Evolutionary conservation across 2,329 filamentous ascomycete genomes (phyloP).

Genomic region (Tolypocladium album): DNA sequence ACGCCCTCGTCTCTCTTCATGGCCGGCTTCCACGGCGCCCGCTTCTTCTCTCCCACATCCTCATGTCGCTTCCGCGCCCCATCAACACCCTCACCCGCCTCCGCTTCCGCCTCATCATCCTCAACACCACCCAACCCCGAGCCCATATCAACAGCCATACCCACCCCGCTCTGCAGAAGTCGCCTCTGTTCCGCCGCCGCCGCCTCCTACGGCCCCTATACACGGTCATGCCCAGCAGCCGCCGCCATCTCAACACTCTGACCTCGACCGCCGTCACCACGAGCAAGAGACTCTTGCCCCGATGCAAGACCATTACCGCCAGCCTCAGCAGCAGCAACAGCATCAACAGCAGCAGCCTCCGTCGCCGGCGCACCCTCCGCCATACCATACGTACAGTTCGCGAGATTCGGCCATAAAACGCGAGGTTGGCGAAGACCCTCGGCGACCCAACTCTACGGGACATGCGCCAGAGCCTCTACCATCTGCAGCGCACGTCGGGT

Average conservation of each 20-base stretch:
- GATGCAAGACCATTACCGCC: constrained; percentile 41
- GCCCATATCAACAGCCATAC: constrained; percentile 30
- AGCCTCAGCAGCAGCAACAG: constrained; percentile 10
- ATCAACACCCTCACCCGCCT: constrained; percentile 16
- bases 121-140: constrained; percentile 21
- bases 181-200: constrained; percentile 12
- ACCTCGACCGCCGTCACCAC: constrained; percentile 45
- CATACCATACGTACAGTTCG: constrained; percentile 32
- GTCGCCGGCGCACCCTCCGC: constrained; percentile 31
- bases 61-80: constrained; percentile 21
- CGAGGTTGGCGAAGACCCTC: constrained; percentile 40
- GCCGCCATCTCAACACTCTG: constrained; percentile 24
- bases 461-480: constrained; percentile 25
- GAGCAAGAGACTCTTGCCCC: constrained; percentile 43
- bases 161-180: constrained; percentile 21
- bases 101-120: constrained; percentile 10
- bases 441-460: constrained; percentile 42
- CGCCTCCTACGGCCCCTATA: constrained; percentile 10
- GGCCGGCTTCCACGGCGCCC: constrained; percentile 36
- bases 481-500: constrained; percentile 19
- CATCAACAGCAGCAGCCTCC: constrained; percentile 20
- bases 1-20: constrained; percentile 43
- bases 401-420: constrained; percentile 46
- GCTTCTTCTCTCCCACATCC: constrained; percentile 37
- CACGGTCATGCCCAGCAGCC: constrained; percentile 21